Evolutionary conservation across 2,329 filamentous ascomycete species (phyloP).

Genomic region (Dactylellina leptospora): DNA sequence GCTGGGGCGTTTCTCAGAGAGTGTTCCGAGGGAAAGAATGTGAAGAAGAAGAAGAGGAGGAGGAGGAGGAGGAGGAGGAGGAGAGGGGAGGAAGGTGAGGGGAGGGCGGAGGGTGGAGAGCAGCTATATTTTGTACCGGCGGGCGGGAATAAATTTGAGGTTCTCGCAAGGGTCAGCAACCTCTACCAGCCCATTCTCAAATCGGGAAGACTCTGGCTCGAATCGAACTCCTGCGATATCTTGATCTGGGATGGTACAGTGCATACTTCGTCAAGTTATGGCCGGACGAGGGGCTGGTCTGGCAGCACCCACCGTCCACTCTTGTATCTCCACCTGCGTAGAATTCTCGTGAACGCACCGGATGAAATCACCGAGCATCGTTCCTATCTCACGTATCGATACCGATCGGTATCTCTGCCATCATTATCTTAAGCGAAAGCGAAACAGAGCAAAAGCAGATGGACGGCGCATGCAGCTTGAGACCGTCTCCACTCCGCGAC

Average conservation of each 20-base stretch:
- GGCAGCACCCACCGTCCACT: too few relatives aligned
- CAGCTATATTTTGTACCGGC: slow-evolving; percentile 4
- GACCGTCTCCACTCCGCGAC: slow-evolving; percentile 35
- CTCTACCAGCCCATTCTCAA: background rate
- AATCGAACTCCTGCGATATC: too few relatives aligned
- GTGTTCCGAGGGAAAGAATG: slow-evolving; percentile 8
- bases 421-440: slow-evolving; percentile 31
- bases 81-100: slow-evolving; percentile 5
- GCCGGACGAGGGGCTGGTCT: too few relatives aligned
- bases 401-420: slow-evolving; percentile 10
- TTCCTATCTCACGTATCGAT: slow-evolving; percentile 28
- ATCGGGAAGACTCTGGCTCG: slow-evolving; percentile 13
- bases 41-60: slow-evolving; percentile 3
- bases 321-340: background rate
- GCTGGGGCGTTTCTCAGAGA: background rate
- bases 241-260: slow-evolving; percentile 4
- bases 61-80: slow-evolving; percentile 3
- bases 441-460: too few relatives aligned
- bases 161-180: slow-evolving; percentile 4
- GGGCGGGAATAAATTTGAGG: slow-evolving; percentile 13
- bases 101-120: background rate
- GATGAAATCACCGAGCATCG: background rate
- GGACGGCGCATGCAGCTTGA: slow-evolving; percentile 12
- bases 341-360: background rate
- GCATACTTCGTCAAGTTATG: background rate